Percentiles rank a stretch among this genome's conserved stretches.
phyloP scores from a whole-genome alignment of 768 basidiomycete genomes.

The Tricholoma sp. region DNA sequence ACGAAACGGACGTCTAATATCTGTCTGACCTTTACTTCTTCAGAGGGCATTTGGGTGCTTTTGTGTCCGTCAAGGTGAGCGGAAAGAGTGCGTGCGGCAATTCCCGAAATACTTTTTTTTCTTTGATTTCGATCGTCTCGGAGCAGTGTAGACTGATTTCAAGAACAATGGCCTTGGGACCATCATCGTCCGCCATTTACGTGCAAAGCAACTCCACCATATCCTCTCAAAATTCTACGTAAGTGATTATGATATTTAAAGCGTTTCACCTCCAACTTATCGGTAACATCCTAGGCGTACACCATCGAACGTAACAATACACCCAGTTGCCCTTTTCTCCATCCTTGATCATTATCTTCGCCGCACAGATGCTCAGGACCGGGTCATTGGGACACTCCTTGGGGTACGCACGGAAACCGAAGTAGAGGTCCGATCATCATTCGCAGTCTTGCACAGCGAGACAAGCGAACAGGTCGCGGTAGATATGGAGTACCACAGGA shows the following conservation, averaged over 20 bases:
- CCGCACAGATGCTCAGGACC: conserved; percentile 71
- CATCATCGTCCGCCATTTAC: conserved; percentile 46
- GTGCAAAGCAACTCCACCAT: conserved; percentile 32
- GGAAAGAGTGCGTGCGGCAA: conserved; percentile 28
- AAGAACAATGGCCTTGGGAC: conserved; percentile 43
- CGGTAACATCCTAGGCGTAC: conserved; percentile 46
- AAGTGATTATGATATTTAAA: conserved; percentile 14
- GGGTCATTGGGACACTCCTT: conserved; percentile 94
- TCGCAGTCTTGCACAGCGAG: conserved; percentile 91
- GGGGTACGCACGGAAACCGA: conserved; percentile 68
- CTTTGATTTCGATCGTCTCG: background rate
- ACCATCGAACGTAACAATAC: conserved; percentile 73
- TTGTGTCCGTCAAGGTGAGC: conserved; percentile 11
- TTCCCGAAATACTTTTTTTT: conserved; percentile 32
- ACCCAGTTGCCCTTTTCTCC: conserved; percentile 89
- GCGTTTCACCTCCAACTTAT: conserved; percentile 1
- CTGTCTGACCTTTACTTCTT: conserved; percentile 74
- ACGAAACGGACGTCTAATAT: conserved; percentile 6
- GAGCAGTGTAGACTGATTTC: background rate
- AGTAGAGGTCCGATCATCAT: conserved; percentile 78
- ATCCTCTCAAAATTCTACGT: conserved; percentile 33
- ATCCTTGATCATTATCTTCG: conserved; percentile 97
- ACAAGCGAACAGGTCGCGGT: conserved; percentile 91
- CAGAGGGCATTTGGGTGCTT: conserved; percentile 64
- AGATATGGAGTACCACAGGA: conserved; percentile 93